Conservation (phyloP, 2,329 filamentous ascomycete genomes). For the Xylariaceae sp. region DNA sequence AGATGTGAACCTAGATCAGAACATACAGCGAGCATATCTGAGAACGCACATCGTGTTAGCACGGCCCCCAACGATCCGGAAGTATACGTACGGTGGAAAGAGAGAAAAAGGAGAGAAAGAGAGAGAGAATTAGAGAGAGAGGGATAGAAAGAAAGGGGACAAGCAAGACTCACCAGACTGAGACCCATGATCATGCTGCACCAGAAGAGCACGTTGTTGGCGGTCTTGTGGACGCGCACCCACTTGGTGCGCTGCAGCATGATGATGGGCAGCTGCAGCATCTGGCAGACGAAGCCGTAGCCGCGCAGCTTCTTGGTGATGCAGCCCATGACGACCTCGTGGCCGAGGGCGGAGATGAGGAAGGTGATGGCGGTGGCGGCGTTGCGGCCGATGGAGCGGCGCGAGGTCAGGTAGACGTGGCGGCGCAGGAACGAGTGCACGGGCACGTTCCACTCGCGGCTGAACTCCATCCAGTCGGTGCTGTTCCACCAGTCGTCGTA, state of each 20-base stretch:
- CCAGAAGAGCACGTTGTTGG: constrained; percentile 92
- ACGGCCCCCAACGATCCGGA: too few relatives aligned
- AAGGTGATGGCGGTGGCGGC: constrained; percentile 87
- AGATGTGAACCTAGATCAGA: constrained; percentile 28
- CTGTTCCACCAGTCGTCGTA: constrained; percentile 74
- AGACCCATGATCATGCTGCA: constrained; percentile 82
- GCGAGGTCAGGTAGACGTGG: constrained; percentile 83
- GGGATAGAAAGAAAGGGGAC: background rate
- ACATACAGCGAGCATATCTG: constrained; percentile 56
- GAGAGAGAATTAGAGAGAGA: background rate
- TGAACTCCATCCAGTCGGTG: constrained; percentile 92
- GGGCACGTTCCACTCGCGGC: constrained; percentile 93
- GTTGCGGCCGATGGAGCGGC: constrained; percentile 65
- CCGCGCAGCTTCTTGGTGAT: constrained; percentile 95
- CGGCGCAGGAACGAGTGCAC: constrained; percentile 92
- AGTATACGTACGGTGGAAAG: background rate
- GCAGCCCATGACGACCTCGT: constrained; percentile 95
- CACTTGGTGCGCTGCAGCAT: constrained; percentile 75
- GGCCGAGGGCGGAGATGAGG: constrained; percentile 77
- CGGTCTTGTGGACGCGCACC: constrained; percentile 64
- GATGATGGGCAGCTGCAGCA: constrained; percentile 95
- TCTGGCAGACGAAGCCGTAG: constrained; percentile 90
- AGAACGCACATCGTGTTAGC: too few relatives aligned
- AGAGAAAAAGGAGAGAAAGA: background rate
- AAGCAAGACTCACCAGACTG: constrained; percentile 62